Conservation (phyloP, 179 eudicot genomes). For the Spergularia azorica region DNA sequence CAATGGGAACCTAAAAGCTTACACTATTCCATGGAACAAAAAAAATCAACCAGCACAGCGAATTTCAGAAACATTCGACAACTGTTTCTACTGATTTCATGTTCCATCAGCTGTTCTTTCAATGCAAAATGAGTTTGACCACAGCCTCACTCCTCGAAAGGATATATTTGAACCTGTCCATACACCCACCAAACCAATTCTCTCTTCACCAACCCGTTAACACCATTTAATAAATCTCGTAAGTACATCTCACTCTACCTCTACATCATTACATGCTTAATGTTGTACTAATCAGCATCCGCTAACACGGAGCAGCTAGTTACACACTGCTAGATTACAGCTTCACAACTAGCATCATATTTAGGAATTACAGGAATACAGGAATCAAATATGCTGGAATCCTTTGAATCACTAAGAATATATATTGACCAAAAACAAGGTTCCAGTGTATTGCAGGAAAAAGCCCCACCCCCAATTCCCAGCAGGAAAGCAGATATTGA, state of each 20-base stretch:
- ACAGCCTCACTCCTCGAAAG: neutral
- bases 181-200: neutral
- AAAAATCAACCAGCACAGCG: neutral
- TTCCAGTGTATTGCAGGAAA: neutral
- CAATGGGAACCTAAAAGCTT: neutral
- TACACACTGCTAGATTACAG: neutral
- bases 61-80: neutral
- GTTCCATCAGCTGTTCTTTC: neutral
- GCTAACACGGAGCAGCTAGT: neutral
- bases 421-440: neutral
- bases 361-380: neutral
- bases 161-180: neutral
- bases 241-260: neutral
- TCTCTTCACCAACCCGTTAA: neutral
- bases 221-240: neutral
- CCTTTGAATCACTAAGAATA: neutral
- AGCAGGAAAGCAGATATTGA: neutral
- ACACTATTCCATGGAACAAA: neutral
- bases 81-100: neutral
- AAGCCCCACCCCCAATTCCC: neutral
- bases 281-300: neutral
- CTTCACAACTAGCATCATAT: neutral
- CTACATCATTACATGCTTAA: constrained; percentile 5
- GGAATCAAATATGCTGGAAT: neutral
- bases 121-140: neutral